Evolutionary conservation across 305 asterid genomes (phyloP), one percentile per base, ranked within the genome.

Genomic region (Galium porrigens): DNA sequence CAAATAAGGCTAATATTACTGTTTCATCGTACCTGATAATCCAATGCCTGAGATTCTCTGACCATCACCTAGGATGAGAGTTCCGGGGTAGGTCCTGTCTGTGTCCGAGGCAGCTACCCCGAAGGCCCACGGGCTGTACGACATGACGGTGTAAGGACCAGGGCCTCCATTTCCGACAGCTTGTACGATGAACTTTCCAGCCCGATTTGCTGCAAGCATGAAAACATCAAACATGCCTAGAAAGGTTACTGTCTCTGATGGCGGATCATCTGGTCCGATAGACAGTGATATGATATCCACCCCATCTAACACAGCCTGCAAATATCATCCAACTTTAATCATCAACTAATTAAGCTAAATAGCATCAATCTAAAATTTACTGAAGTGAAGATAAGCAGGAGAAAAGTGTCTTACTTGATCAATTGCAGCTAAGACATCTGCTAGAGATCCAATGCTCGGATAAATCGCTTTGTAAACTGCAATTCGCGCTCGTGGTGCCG

Each of bases 401-500:
- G 22, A 22, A 0, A 22, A 66, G 49, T 39, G 76, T 5, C 15
- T 80, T 70, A 91, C 98, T 70, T 89, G 98, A 66, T 91, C 98
- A 72, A 86, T 83, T 58, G 96, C 96, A 39, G 98, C 98, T 52
- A 91, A 67, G 36, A 91, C 96, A 79, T 91, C 96, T 52, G 96
- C 42, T 70, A 84, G 68, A 73, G 90, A 81, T 76, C 95, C 95
- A 39, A 89, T 61, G 54, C 85, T 85, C 14, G 98, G 95, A 75
- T 86, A 91, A 65, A 89, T 82, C 61, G 98, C 96, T 78, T 91
- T 89, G 63, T 91, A 91, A 70, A 89, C 78, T 14, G 96, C 98
- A 74, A 91, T 86, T 77, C 98, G 82, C 36, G 98, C 96, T 12
- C 82, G 92, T 12, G 96, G 98, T 18, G 98, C 96, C 96, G 89